Conservation (phyloP, 352 stramenopile genomes). For the Globisporangium abappressorium region DNA sequence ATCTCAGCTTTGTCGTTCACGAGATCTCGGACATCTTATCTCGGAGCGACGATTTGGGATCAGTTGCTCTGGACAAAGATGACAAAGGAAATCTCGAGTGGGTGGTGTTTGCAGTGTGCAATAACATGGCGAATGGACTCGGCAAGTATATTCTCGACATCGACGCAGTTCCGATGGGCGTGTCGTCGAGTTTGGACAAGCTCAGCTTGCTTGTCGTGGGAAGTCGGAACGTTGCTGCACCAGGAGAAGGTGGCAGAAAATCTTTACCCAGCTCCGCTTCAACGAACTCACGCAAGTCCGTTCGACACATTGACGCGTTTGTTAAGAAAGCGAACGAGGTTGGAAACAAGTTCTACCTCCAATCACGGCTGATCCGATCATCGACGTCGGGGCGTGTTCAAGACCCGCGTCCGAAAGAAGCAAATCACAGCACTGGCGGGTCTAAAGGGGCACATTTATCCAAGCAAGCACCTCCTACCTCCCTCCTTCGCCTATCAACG, state of each 20-base stretch:
- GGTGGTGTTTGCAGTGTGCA: constrained; percentile 76
- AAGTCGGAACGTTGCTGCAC: constrained; percentile 23
- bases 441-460: background rate
- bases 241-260: constrained; percentile 2
- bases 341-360: constrained; percentile 55
- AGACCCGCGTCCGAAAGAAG: background rate
- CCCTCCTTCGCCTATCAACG: constrained; percentile 13
- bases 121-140: constrained; percentile 62
- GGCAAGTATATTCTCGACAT: constrained; percentile 75
- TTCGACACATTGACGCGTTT: constrained; percentile 61
- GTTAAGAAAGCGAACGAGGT: constrained; percentile 41
- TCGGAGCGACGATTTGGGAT: background rate
- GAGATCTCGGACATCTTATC: constrained; percentile 70
- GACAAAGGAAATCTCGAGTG: constrained; percentile 71
- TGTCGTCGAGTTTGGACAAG: constrained; percentile 71
- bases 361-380: constrained; percentile 16
- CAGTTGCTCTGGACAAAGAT: constrained; percentile 38
- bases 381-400: background rate
- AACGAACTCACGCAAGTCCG: constrained; percentile 14
- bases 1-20: constrained; percentile 72
- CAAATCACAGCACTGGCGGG: background rate
- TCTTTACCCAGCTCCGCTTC: background rate
- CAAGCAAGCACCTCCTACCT: constrained; percentile 3
- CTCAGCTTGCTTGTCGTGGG: constrained; percentile 51
- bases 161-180: constrained; percentile 48